Percentiles rank a stretch among this genome's conserved stretches.
Evolutionary conservation across 2,329 filamentous ascomycete species (phyloP).

Genomic region (Blastomyces silverae): DNA sequence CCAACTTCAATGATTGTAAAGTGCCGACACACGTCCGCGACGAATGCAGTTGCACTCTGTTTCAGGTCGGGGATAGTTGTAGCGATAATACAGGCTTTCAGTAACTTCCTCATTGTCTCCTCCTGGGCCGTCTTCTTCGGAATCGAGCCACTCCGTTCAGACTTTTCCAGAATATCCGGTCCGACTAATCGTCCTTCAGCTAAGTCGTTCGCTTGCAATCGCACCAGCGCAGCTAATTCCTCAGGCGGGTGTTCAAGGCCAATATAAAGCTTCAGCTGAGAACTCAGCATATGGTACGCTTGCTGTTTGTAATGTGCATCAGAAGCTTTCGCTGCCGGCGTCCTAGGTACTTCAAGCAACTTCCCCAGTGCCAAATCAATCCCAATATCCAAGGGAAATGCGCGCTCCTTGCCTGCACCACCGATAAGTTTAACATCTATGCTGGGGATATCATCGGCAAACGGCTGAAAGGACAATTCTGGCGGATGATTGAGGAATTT

Average conservation of each 20-base stretch:
- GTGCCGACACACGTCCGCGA: constrained; percentile 77
- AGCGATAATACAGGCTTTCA: constrained; percentile 84
- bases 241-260: constrained; percentile 83
- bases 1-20: constrained; percentile 88
- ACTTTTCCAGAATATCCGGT: constrained; percentile 60
- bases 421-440: constrained; percentile 86
- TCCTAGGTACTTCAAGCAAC: constrained; percentile 70
- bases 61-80: constrained; percentile 75
- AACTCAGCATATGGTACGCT: constrained; percentile 76
- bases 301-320: constrained; percentile 91
- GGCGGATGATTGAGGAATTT: constrained; percentile 91
- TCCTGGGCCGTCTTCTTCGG: constrained; percentile 83
- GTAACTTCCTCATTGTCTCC: constrained; percentile 68
- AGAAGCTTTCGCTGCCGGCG: constrained; percentile 50
- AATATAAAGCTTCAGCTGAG: constrained; percentile 84
- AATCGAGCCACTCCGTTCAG: constrained; percentile 74
- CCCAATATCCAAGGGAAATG: constrained; percentile 79
- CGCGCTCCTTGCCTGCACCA: constrained; percentile 78
- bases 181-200: constrained; percentile 64
- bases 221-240: constrained; percentile 74
- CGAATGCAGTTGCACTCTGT: constrained; percentile 64
- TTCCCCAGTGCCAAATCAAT: constrained; percentile 85
- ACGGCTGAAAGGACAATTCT: constrained; percentile 73
- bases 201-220: constrained; percentile 83
- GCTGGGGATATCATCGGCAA: constrained; percentile 78